Conservation (phyloP, 345 rosid species). For the Euphorbia tirucalli region DNA sequence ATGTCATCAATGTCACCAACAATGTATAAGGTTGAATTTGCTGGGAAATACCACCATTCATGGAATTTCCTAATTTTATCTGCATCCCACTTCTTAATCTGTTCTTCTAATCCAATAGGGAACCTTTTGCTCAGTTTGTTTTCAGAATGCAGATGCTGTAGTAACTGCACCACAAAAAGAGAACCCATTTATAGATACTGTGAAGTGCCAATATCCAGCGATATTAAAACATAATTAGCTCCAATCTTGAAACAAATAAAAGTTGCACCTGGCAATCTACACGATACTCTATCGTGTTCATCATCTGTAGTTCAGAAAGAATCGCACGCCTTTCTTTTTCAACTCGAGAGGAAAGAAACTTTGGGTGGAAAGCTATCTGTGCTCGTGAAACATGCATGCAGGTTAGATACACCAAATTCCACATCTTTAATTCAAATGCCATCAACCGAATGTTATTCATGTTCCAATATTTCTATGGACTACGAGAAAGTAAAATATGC, state of each 20-base stretch:
- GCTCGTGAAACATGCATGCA: constrained; percentile 12
- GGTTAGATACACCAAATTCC: background rate
- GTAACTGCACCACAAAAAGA: constrained; percentile 50
- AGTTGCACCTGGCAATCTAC: constrained; percentile 92
- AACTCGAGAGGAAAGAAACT: constrained; percentile 90
- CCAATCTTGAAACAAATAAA: constrained; percentile 21
- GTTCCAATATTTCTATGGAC: background rate
- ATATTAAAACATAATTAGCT: constrained; percentile 18
- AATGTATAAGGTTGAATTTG: constrained; percentile 90
- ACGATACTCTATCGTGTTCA: constrained; percentile 99
- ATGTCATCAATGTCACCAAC: constrained; percentile 90
- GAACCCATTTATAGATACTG: constrained; percentile 7
- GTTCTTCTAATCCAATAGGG: constrained; percentile 98
- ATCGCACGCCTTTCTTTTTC: constrained; percentile 99
- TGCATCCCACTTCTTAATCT: constrained; percentile 98
- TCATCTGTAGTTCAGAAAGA: constrained; percentile 98
- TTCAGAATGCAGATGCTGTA: constrained; percentile 97
- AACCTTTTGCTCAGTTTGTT: constrained; percentile 96
- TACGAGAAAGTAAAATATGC: background rate
- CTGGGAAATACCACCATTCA: constrained; percentile 99
- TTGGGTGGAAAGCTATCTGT: constrained; percentile 96
- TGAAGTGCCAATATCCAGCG: background rate
- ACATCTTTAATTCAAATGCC: background rate
- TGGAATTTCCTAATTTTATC: constrained; percentile 98
- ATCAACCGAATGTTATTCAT: background rate